These are phyloP conservation scores for Talaromyces proteolyticus DNA, from an alignment of 495 filamentous ascomycete species.

Conservation along the genomic window DNA sequence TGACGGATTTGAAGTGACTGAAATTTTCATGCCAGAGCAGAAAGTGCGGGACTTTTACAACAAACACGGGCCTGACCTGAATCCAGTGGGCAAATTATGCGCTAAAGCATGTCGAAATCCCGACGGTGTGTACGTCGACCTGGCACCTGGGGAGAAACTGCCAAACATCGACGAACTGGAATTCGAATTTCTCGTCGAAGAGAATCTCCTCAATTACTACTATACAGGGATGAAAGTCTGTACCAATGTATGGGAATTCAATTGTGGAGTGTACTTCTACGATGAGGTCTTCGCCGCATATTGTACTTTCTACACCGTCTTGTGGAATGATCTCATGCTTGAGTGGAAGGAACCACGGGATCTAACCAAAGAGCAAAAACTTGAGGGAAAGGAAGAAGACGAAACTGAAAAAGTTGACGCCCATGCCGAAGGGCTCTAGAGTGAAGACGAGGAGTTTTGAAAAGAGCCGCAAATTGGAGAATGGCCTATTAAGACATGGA, in stretches of 20 bases:
- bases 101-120: conserved; percentile 38
- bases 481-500: too few species aligned
- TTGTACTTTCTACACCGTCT: conserved; percentile 51
- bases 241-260: conserved; percentile 55
- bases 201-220: conserved; percentile 52
- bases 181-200: conserved; percentile 65
- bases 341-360: conserved; percentile 52
- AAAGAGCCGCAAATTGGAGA: too few species aligned
- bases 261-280: conserved; percentile 55
- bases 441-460: conserved; percentile 6
- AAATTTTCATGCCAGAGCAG: conserved; percentile 33
- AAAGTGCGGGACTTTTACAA: conserved; percentile 38
- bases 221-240: conserved; percentile 75
- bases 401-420: conserved; percentile 6
- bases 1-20: conserved; percentile 51
- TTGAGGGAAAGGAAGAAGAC: conserved; percentile 6
- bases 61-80: conserved; percentile 24
- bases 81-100: conserved; percentile 36
- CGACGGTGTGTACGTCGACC: conserved; percentile 29
- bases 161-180: conserved; percentile 20
- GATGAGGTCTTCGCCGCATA: conserved; percentile 50
- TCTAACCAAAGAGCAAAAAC: conserved; percentile 9
- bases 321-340: conserved; percentile 69
- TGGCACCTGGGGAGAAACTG: conserved; percentile 32
- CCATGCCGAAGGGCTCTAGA: conserved; percentile 3